Evolutionary conservation across 495 filamentous ascomycete species (phyloP).

Genomic region (Xylaria acuta): DNA sequence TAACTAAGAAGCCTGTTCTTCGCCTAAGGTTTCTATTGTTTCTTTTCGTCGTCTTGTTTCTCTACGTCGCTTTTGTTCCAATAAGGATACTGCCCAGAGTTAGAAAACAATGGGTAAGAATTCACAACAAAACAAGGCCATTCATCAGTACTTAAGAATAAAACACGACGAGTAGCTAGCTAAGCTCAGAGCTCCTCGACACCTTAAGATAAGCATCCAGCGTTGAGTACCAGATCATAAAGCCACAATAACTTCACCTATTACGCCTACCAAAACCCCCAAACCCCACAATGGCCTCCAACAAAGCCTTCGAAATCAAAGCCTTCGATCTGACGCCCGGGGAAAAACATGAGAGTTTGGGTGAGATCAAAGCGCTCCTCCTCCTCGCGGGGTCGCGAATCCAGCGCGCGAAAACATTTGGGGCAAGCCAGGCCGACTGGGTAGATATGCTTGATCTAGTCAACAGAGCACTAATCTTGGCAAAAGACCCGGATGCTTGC

Average conservation of each 20-base stretch:
- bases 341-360: neutral
- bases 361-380: neutral
- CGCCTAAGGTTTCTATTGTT: neutral
- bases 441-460: neutral
- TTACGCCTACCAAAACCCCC: neutral
- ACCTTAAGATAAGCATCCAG: neutral
- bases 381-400: neutral
- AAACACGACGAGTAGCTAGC: neutral
- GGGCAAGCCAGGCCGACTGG: neutral
- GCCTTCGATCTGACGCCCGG: slow-evolving; percentile 11
- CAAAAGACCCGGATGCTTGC: slow-evolving; percentile 30
- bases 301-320: neutral
- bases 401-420: neutral
- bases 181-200: neutral
- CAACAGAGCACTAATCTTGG: slow-evolving; percentile 29
- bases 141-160: neutral
- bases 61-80: neutral
- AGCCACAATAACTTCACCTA: neutral
- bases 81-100: neutral
- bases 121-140: neutral
- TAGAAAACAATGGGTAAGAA: neutral
- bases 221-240: neutral
- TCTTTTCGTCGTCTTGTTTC: neutral
- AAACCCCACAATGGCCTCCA: neutral
- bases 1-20: neutral